Conservation (phyloP, 2,329 filamentous ascomycete genomes). For the Colletotrichum tofieldiae region DNA sequence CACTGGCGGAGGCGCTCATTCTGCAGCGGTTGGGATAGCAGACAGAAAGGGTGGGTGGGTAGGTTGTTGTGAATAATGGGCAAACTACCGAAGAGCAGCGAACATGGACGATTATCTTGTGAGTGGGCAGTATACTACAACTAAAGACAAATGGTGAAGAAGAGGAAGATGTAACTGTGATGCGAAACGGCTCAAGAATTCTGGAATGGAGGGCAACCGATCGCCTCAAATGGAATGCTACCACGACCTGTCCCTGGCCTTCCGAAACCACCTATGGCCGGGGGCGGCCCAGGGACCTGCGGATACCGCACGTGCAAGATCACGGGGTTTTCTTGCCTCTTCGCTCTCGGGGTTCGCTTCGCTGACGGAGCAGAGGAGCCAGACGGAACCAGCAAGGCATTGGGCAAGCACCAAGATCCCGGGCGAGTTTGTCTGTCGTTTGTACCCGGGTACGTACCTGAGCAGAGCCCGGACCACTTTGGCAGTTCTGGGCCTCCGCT, state of each 20-base stretch:
- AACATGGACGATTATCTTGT: slow-evolving; percentile 22
- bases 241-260: slow-evolving; percentile 40
- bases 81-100: slow-evolving; percentile 21
- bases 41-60: not conserved
- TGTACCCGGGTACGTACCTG: not conserved
- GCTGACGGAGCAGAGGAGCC: not conserved
- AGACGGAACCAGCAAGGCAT: not conserved
- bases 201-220: slow-evolving; percentile 42
- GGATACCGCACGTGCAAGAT: slow-evolving; percentile 33
- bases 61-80: slow-evolving; percentile 9
- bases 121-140: slow-evolving; percentile 32
- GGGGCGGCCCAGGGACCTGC: slow-evolving; percentile 28
- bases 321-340: slow-evolving; percentile 34
- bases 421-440: slow-evolving; percentile 8
- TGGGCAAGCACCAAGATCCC: slow-evolving; percentile 16
- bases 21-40: slow-evolving; percentile 32
- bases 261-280: slow-evolving; percentile 40
- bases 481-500: slow-evolving; percentile 8
- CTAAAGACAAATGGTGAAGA: slow-evolving; percentile 35
- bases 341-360: slow-evolving; percentile 32
- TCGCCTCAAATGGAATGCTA: slow-evolving; percentile 43
- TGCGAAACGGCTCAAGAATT: slow-evolving; percentile 40
- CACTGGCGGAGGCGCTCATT: slow-evolving; percentile 72
- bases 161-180: slow-evolving; percentile 36
- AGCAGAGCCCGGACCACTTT: slow-evolving; percentile 23